Evolutionary conservation across 306 rosid species (phyloP), one percentile per base, ranked within the genome.

Genomic region (Dalbergia cultrata): DNA sequence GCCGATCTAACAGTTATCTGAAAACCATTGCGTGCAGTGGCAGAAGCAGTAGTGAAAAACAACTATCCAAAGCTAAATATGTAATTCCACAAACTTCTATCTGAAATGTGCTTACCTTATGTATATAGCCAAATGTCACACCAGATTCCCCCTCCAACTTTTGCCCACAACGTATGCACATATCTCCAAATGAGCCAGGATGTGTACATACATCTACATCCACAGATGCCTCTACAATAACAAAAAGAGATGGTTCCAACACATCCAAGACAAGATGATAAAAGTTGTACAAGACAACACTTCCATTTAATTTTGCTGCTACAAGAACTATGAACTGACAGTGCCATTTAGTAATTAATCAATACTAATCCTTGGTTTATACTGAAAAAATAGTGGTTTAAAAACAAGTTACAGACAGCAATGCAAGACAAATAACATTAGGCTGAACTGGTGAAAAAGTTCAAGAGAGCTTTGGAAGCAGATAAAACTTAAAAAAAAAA

Each of bases 61-160:
- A 47, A 70, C 54, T 71, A 61, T 21, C 63, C 50, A 69, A 77
- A 60, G 45, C 66, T 22, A 70, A 80, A 83, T 43, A 74, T 33
- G 35, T 61, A 70, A 66, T 44, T 74, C 75, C 64, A 77, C 71
- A 54, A 75, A 57, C 62, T 16, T 21, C 53, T 34, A 77, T 84
- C 67, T 13, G 64, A 78, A 72, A 77, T 70, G 62, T 52, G 52
- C 39, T 54, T 88, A 95, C 97, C 94, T 92, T 92, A 53, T 90
- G 97, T 82, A 92, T 92, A 84, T 93, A 93, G 39, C 93, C 94
- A 85, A 94, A 86, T 18, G 92, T 87, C 76, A 91, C 93, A 17
- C 97, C 98, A 80, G 92, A 84, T 67, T 92, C 90, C 34, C 76
- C 92, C 64, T 84, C 88, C 86, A 94, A 62, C 84, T 84, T 86